Evolutionary conservation across 2,329 filamentous ascomycete species (phyloP).

Genomic region (Diplocarpon rosae): DNA sequence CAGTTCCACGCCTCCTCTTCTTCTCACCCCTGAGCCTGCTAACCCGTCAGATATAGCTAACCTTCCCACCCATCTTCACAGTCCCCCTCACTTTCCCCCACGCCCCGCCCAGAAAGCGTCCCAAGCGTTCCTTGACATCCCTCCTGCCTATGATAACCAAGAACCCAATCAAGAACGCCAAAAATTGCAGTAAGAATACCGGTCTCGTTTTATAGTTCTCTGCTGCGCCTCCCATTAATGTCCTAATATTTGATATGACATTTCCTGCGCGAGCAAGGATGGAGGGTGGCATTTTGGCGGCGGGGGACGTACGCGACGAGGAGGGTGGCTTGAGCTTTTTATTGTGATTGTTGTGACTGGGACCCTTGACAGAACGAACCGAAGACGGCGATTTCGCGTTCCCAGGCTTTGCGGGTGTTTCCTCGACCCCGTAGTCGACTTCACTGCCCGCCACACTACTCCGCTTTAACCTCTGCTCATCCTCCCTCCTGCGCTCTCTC

Average conservation of each 20-base stretch:
- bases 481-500: slow-evolving; percentile 44
- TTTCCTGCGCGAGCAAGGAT: slow-evolving; percentile 33
- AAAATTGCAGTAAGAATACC: slow-evolving; percentile 44
- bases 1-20: too few species aligned
- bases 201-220: slow-evolving; percentile 45
- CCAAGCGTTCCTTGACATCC: slow-evolving; percentile 64
- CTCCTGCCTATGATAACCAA: slow-evolving; percentile 64
- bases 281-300: slow-evolving; percentile 14
- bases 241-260: slow-evolving; percentile 41
- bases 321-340: too few species aligned
- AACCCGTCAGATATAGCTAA: slow-evolving; percentile 71
- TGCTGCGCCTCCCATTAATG: slow-evolving; percentile 40
- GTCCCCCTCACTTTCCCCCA: slow-evolving; percentile 45
- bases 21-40: neutral
- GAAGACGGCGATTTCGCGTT: slow-evolving; percentile 19
- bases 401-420: slow-evolving; percentile 27
- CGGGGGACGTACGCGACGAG: slow-evolving; percentile 6
- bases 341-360: neutral
- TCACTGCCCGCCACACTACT: slow-evolving; percentile 39
- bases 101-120: slow-evolving; percentile 53
- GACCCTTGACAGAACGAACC: slow-evolving; percentile 12
- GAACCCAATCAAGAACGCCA: slow-evolving; percentile 73
- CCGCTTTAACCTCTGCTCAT: slow-evolving; percentile 34
- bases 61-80: slow-evolving; percentile 92
- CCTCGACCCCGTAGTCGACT: slow-evolving; percentile 59